Percentiles rank a stretch among this genome's conserved stretches.
Conservation (phyloP, 1,284 basidiomycete species). For the Fomitopsis pinicola region DNA sequence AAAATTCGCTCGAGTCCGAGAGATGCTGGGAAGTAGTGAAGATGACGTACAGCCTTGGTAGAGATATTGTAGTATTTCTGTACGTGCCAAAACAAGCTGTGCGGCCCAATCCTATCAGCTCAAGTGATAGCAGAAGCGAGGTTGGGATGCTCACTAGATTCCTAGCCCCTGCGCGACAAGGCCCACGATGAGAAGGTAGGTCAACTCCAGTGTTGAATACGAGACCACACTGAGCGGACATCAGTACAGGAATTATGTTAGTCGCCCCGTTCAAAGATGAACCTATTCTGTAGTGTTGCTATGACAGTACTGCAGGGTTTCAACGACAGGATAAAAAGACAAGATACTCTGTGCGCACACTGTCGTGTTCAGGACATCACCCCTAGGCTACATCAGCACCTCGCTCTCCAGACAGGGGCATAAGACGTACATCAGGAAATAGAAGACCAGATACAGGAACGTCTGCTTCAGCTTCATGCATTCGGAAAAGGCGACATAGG, state of each 20-base stretch:
- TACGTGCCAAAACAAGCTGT: slow-evolving; percentile 71
- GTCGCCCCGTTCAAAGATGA: slow-evolving; percentile 14
- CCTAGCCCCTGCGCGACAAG: slow-evolving; percentile 72
- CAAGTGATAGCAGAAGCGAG: neutral
- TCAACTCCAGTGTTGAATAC: slow-evolving; percentile 66
- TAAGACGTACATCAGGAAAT: slow-evolving; percentile 63
- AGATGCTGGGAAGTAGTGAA: neutral
- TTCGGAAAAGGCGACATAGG: slow-evolving; percentile 62
- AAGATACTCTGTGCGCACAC: slow-evolving; percentile 44
- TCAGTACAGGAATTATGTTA: neutral
- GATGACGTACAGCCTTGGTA: slow-evolving; percentile 56
- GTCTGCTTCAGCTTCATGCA: slow-evolving; percentile 73
- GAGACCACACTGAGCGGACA: slow-evolving; percentile 41
- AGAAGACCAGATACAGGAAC: slow-evolving; percentile 71
- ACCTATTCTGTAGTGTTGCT: slow-evolving; percentile 75
- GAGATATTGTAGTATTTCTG: slow-evolving; percentile 69
- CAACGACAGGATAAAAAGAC: neutral
- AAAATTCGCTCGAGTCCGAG: neutral
- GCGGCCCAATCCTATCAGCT: neutral
- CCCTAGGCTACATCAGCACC: slow-evolving; percentile 10
- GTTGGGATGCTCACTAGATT: slow-evolving; percentile 54
- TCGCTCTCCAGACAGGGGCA: slow-evolving; percentile 42
- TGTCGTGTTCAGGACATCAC: slow-evolving; percentile 70
- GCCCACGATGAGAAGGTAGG: slow-evolving; percentile 71
- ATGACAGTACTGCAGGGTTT: slow-evolving; percentile 58